Evolutionary conservation across 2,329 filamentous ascomycete species (phyloP).

Genomic region (Scytalidium lignicola): DNA sequence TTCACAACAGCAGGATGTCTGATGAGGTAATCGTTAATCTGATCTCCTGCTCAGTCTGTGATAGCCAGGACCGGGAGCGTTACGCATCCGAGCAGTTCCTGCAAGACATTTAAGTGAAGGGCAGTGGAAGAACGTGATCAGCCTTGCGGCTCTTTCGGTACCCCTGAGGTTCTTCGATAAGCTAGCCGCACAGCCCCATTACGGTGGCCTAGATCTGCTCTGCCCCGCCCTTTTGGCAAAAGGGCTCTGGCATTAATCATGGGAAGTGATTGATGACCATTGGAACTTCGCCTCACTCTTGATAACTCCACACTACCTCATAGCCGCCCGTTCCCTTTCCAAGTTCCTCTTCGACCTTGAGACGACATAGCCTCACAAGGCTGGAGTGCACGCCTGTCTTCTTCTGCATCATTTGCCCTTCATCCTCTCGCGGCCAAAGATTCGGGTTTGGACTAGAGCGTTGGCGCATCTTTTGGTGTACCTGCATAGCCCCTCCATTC

Average conservation of each 20-base stretch:
- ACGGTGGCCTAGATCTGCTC: constrained; percentile 4
- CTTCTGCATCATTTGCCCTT: neutral
- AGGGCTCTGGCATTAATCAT: neutral
- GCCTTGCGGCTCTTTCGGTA: neutral
- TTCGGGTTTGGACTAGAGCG: neutral
- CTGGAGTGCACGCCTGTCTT: neutral
- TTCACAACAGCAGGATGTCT: no score
- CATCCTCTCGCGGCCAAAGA: neutral
- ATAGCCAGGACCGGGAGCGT: neutral
- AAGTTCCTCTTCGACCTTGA: neutral
- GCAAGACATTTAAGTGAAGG: neutral
- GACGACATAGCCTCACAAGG: neutral
- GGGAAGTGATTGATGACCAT: neutral
- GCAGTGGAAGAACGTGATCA: neutral
- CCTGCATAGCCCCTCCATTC: neutral
- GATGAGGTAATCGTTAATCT: no score
- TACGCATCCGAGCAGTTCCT: neutral
- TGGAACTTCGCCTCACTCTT: constrained; percentile 3
- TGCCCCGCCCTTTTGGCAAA: neutral
- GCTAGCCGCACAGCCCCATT: constrained; percentile 6
- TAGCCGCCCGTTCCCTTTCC: neutral
- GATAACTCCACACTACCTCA: neutral
- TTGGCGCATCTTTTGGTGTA: neutral
- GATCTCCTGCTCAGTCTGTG: no score
- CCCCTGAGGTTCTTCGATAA: neutral